Base-by-base conservation (phyloP, 768 basidiomycete species). In the Suillus paluster region DNA sequence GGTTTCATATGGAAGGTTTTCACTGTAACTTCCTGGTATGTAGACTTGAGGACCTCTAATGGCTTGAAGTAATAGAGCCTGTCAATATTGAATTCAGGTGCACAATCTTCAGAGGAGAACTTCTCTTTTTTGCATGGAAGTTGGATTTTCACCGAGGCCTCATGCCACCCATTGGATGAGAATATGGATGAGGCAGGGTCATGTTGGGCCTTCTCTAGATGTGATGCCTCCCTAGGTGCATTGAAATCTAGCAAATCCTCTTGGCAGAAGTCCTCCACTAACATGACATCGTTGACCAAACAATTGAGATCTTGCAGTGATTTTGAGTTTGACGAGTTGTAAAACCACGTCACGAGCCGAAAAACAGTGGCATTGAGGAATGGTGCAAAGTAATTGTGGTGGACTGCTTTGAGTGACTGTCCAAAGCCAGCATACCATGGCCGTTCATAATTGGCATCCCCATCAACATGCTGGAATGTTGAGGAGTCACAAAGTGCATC, bases 161-260 rank as follows among this genome's bases (percentile, higher is more conserved):
- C 19, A 8, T 42, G 41, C 41, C 41, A 42, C 4, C 41, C 41
- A 42, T 42, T 19, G 3, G 41, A 42, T 0, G 41, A 42, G 19
- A 42, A 42, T 42, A 42, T 42, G 19, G 19, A 42, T 7, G 19
- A 42, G 41, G 41, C 41, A 19, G 41, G 41, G 19, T 42, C 19
- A 19, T 42, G 17, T 19, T 42, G 41, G 17, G 41, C 41, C 41
- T 56, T 8, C 11, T 19, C 27, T 5, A 42, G 25, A 33, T 9
- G 21, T 30, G 11, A 42, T n/a, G n/a, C 17, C 27, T 49, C 55
- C 38, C 25, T 57, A 3, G 38, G 1, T 15, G 52, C 45, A 58
- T 59, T 45, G 2, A 66, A 64, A 19, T 15, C 27, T 27, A 30
- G 1, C 5, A 67, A 50, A 15, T 67, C 60, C n/a, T 52, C 33